phyloP scores from a whole-genome alignment of 257 asterid genomes.

The Przewalskia tangutica region DNA sequence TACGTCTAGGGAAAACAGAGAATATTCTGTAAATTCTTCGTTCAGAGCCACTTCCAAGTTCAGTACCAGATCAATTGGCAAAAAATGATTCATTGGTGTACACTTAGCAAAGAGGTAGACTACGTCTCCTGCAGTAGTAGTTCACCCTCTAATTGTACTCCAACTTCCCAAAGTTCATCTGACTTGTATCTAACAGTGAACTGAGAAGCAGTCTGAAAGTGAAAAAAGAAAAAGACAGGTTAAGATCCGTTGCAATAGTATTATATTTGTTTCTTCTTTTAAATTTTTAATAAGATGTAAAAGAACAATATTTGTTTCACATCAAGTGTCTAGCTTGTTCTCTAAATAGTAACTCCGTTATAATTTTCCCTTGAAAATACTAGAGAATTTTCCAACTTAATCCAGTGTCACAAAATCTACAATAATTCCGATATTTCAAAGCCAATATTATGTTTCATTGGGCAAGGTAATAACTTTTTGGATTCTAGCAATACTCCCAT shows the following conservation, averaged over 20 bases:
- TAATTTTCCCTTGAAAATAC: too few species aligned
- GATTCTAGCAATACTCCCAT: too few species aligned
- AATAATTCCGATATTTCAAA: too few species aligned
- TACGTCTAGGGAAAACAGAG: constrained; percentile 54
- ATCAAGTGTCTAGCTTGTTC: neutral
- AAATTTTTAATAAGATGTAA: too few species aligned
- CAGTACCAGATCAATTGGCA: constrained; percentile 27
- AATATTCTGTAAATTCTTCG: constrained; percentile 52
- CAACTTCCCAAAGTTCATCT: constrained; percentile 18
- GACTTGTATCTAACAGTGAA: constrained; percentile 38
- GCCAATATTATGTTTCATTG: too few species aligned
- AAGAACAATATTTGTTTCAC: too few species aligned
- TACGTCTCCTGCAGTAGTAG: constrained; percentile 19
- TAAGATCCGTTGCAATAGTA: neutral
- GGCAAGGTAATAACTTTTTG: too few species aligned
- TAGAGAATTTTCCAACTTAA: too few species aligned
- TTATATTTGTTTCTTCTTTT: neutral
- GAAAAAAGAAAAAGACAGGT: neutral
- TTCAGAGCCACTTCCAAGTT: constrained; percentile 30
- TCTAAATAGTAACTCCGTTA: too few species aligned
- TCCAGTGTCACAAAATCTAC: too few species aligned
- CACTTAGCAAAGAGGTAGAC: constrained; percentile 21
- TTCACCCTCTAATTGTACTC: constrained; percentile 4
- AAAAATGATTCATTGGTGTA: constrained; percentile 54
- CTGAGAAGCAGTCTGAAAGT: constrained; percentile 12